phyloP scores from a whole-genome alignment of 1,284 basidiomycete species.

The Mycena sp. region DNA sequence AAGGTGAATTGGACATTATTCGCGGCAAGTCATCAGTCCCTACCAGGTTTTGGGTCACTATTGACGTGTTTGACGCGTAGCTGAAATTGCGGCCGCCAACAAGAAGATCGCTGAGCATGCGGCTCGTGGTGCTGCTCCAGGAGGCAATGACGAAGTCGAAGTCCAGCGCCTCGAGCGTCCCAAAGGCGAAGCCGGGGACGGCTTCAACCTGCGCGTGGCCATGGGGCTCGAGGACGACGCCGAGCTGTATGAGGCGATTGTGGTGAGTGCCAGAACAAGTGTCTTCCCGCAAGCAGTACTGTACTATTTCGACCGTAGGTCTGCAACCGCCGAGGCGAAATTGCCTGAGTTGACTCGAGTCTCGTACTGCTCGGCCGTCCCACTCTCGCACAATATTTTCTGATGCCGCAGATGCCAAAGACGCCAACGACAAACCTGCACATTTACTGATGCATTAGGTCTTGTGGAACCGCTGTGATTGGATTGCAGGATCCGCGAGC shows the following conservation, averaged over 20 bases:
- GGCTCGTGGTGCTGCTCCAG: not conserved
- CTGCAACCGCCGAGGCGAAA: not conserved
- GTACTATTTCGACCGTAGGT: not conserved
- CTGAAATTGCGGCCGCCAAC: not conserved
- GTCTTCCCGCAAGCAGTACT: not conserved
- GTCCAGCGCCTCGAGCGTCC: not conserved
- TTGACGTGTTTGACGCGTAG: not conserved
- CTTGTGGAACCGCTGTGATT: not conserved
- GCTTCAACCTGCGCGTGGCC: not conserved
- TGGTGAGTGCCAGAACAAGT: not conserved
- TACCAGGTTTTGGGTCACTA: too few relatives aligned
- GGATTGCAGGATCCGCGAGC: not conserved
- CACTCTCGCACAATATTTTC: not conserved
- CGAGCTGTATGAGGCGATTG: not conserved
- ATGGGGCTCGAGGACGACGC: not conserved
- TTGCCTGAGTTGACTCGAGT: not conserved
- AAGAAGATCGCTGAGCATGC: too few relatives aligned
- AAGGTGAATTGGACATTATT: too few relatives aligned
- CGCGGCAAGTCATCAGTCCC: too few relatives aligned
- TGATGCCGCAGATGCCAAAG: not conserved
- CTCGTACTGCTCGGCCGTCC: too few relatives aligned
- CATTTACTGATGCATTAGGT: not conserved
- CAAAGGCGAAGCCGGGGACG: not conserved
- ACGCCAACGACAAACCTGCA: not conserved
- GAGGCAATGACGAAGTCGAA: not conserved